A percentile compares a stretch with the other conserved stretches of the same genome.
phyloP scores from a whole-genome alignment of 1,284 basidiomycete genomes.

The Cystobasidium sp. region DNA sequence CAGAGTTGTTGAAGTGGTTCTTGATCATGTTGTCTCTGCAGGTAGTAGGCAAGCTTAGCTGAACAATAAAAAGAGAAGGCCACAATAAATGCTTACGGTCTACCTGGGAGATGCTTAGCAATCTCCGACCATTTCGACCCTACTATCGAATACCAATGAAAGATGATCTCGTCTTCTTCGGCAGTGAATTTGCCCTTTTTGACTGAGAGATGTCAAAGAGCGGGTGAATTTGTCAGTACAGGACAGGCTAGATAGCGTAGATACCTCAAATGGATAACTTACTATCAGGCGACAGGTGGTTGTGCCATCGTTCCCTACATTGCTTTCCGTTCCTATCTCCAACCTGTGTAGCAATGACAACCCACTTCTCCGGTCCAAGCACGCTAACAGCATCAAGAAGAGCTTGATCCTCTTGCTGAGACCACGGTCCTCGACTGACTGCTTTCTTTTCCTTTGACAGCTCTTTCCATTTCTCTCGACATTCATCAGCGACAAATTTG shows the following conservation, averaged over 20 bases:
- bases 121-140: constrained; percentile 55
- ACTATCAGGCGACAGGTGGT: constrained; percentile 54
- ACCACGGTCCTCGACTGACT: constrained; percentile 52
- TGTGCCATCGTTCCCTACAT: constrained; percentile 55
- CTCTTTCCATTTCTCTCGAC: constrained; percentile 36
- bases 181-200: constrained; percentile 52
- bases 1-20: constrained; percentile 53
- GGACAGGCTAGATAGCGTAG: neutral
- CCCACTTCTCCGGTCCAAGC: constrained; percentile 54
- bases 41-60: too few relatives aligned
- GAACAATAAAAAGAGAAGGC: too few relatives aligned
- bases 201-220: constrained; percentile 42
- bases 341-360: constrained; percentile 51
- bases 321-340: constrained; percentile 53
- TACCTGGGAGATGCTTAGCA: constrained; percentile 52
- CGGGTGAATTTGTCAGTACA: neutral
- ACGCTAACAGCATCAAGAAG: constrained; percentile 49
- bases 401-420: constrained; percentile 48
- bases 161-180: constrained; percentile 52
- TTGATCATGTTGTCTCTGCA: constrained; percentile 54
- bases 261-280: constrained; percentile 6
- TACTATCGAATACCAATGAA: constrained; percentile 49
- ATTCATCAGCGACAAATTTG: constrained; percentile 10
- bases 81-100: constrained; percentile 50
- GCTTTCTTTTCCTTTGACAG: constrained; percentile 44